Conservation (phyloP, 129 eudicot species). For the Flaveria ramosissima region DNA sequence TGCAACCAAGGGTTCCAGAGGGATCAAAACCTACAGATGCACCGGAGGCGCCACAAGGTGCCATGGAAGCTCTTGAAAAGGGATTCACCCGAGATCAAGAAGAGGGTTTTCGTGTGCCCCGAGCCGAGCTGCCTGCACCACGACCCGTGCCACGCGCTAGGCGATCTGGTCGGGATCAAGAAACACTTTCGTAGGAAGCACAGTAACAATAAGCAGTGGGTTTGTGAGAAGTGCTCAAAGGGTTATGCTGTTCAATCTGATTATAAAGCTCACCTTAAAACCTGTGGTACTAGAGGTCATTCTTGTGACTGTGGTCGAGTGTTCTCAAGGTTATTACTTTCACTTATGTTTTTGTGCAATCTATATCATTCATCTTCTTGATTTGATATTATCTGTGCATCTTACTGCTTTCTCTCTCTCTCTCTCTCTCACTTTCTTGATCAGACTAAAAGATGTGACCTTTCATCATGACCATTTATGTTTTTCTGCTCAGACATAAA, state of each 20-base stretch:
- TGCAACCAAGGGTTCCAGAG: slow-evolving; percentile 76
- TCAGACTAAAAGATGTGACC: slow-evolving; percentile 42
- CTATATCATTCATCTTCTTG: slow-evolving; percentile 3
- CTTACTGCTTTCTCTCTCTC: background rate
- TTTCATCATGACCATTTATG: slow-evolving; percentile 41
- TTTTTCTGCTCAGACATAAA: slow-evolving; percentile 30
- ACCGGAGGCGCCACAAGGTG: slow-evolving; percentile 64
- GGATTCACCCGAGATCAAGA: slow-evolving; percentile 56
- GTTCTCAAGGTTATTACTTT: slow-evolving; percentile 59
- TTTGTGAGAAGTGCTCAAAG: slow-evolving; percentile 63
- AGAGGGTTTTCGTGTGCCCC: slow-evolving; percentile 69
- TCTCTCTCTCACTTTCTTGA: background rate
- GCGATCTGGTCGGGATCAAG: slow-evolving; percentile 67
- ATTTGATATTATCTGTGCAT: slow-evolving; percentile 37
- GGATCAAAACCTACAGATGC: slow-evolving; percentile 75
- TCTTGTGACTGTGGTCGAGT: slow-evolving; percentile 82
- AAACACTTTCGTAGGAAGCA: slow-evolving; percentile 68
- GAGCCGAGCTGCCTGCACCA: slow-evolving; percentile 69
- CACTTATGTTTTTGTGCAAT: background rate
- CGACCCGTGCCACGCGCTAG: slow-evolving; percentile 67
- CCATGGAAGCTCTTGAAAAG: slow-evolving; percentile 69
- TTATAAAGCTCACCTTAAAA: slow-evolving; percentile 73
- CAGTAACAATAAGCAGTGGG: slow-evolving; percentile 71
- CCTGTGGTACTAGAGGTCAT: slow-evolving; percentile 79
- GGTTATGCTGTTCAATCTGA: slow-evolving; percentile 77